Base-by-base conservation (phyloP, 2,329 filamentous ascomycete genomes). In the Cladorrhinum sp. region DNA sequence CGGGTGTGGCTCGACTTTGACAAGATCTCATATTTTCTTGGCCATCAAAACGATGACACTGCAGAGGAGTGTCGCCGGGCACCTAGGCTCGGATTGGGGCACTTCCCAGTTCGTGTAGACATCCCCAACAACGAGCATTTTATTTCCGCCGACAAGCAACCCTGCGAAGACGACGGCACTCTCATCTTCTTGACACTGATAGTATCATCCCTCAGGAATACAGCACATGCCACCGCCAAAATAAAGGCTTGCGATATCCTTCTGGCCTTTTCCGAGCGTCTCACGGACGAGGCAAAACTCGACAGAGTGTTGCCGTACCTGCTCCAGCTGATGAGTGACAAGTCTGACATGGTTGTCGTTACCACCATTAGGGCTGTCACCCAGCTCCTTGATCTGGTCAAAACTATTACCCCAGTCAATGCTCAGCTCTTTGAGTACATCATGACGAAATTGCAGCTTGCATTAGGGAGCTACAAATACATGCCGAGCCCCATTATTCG, bases 271-370 rank as follows among this genome's bases (percentile, higher is more conserved):
- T 87, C 93, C 0, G 93, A 98, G 75, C 84, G 90, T 62, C 76
- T 98, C 23, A 96, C 94, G 0, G 96, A 99, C 72, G 95, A 99
- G 75, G 93, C 93, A 2, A 98, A 97, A 73, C 80, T 99, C 54
- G 96, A 99, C 73, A 86, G 95, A 55, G 90, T 98, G 23, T 78
- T 99, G 55, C 95, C 95, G 1, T 97, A 97, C 72, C 79, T 98
- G 36, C 90, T 96, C 76, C 85, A 87, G 4, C 76, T 98, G 26
- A 79, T 99, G 12, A 88, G 86, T 62, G 95, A 99, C 71, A 86
- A 87, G 66, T 86, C 89, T 1, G 91, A 96, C 65, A 82, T 91
- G 68, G 94, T 99, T 14, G 89, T 92, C 52, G 86, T 96, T 54
- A 87, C 93, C 23, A 92, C 93, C 2, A 83, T 98, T 50, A 84